Base-by-base conservation (phyloP, 495 filamentous ascomycete species). In the Ascodesmis nigricans region DNA sequence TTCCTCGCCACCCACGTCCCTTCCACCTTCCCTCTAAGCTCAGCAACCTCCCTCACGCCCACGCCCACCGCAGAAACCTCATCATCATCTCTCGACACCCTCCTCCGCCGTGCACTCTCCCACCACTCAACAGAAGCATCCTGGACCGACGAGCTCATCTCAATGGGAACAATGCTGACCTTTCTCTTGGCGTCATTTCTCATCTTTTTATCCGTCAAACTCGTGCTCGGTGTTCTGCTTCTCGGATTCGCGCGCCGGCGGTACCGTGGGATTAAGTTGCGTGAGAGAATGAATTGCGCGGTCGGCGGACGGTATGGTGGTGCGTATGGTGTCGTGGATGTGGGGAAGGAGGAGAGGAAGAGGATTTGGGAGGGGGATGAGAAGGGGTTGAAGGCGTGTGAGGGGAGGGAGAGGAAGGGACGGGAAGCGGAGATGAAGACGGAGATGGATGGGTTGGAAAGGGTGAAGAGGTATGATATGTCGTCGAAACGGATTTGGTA, bases 401-500 rank as follows among this genome's bases (percentile, higher is more conserved):
- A 37, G 6, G 77, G 83, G 43, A 69, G 67, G 39, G 81, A 87
- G 37, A 56, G 53, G 36, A 57, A 44, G 40, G 57, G 45, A 21
- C 58, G 58, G 40, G 67, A 69, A 33, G 74, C 64, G 47, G 66
- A 59, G 16, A 63, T 58, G 30, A 64, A 65, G 13, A 36, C 36
- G 3, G 66, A 53, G 54, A 64, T 61, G 25, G 48, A 57, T 43
- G 61, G 60, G 37, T 63, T 82, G 35, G 71, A 69, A 10, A 62
- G 66, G 38, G 78, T 93, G 5, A 65, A 64, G 46, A 61, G 87
- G 53, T 92, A 93, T 61, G 75, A 72, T 45, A 91, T 95, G 87
- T 69, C 75, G 47, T 81, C 77, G 4, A 92, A 91, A 61, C 63
- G 83, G 55, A 92, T 92, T 50, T 92, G 82, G 80, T 90, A 56